Conservation (phyloP, 441 rosid species). For the Eruca vesicaria region DNA sequence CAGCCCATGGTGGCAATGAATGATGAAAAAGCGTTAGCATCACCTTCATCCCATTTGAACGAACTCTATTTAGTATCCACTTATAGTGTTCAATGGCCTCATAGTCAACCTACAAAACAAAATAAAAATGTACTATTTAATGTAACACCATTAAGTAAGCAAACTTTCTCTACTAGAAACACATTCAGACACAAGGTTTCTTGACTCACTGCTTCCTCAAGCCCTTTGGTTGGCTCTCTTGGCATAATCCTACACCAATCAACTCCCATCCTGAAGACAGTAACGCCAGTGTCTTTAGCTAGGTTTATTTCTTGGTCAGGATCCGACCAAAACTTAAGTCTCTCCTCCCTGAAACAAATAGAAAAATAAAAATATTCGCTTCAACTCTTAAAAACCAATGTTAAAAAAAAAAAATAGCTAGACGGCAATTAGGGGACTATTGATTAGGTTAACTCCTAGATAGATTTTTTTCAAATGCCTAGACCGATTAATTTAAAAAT, state of each 20-base stretch:
- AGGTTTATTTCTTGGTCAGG: conserved; percentile 88
- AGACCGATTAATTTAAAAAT: too few species aligned
- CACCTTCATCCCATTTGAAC: conserved; percentile 87
- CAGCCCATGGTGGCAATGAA: conserved; percentile 97
- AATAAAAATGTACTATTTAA: background rate
- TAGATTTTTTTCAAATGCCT: background rate
- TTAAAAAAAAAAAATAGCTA: background rate
- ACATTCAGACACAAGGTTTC: conserved; percentile 8
- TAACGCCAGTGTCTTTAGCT: conserved; percentile 82
- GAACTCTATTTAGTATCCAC: conserved; percentile 83
- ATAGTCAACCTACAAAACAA: conserved; percentile 66
- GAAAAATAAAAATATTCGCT: conserved; percentile 15
- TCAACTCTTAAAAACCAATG: conserved; percentile 13
- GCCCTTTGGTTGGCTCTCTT: conserved; percentile 71
- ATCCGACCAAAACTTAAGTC: conserved; percentile 94
- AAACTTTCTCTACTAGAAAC: conserved; percentile 4
- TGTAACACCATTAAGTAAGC: background rate
- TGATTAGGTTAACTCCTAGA: background rate
- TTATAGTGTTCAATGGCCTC: conserved; percentile 90
- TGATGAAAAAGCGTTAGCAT: conserved; percentile 97
- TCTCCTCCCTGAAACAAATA: conserved; percentile 66
- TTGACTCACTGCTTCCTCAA: conserved; percentile 64
- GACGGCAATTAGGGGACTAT: background rate
- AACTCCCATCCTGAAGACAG: conserved; percentile 88
- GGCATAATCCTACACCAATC: conserved; percentile 95